These are phyloP conservation scores for Aspergillus sparsus DNA, from an alignment of 495 filamentous ascomycete genomes.

Conservation along the genomic window DNA sequence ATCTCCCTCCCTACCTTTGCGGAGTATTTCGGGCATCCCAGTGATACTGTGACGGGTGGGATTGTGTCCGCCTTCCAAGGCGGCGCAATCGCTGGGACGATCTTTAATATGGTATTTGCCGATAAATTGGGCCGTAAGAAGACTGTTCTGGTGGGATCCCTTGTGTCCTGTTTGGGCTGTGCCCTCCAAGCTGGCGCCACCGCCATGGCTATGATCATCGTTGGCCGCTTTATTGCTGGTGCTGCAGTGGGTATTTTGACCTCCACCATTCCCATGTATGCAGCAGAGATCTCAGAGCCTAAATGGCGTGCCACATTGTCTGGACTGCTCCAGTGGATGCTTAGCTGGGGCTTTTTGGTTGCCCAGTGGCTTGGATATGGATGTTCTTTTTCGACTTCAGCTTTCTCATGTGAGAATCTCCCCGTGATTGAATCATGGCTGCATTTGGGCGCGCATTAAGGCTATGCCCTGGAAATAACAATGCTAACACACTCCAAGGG, in stretches of 20 bases:
- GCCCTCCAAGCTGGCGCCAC: constrained; percentile 48
- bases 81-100: constrained; percentile 47
- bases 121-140: constrained; percentile 45
- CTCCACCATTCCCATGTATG: constrained; percentile 46
- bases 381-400: constrained; percentile 43
- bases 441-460: background rate
- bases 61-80: constrained; percentile 51
- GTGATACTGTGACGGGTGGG: constrained; percentile 42
- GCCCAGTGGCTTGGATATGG: constrained; percentile 53
- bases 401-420: constrained; percentile 41
- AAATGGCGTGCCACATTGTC: constrained; percentile 25
- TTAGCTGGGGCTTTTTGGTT: constrained; percentile 46
- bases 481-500: constrained; percentile 24
- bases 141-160: constrained; percentile 46
- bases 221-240: constrained; percentile 49
- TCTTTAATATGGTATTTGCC: constrained; percentile 43
- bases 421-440: background rate
- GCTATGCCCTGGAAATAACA: constrained; percentile 10
- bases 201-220: constrained; percentile 50
- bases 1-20: constrained; percentile 44
- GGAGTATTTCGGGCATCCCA: constrained; percentile 40
- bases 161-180: constrained; percentile 44
- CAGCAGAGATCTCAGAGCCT: constrained; percentile 31
- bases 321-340: constrained; percentile 40
- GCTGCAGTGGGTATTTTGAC: constrained; percentile 50